Evolutionary conservation across 83 land plant species (phyloP).

Genomic region (Picea abies): DNA sequence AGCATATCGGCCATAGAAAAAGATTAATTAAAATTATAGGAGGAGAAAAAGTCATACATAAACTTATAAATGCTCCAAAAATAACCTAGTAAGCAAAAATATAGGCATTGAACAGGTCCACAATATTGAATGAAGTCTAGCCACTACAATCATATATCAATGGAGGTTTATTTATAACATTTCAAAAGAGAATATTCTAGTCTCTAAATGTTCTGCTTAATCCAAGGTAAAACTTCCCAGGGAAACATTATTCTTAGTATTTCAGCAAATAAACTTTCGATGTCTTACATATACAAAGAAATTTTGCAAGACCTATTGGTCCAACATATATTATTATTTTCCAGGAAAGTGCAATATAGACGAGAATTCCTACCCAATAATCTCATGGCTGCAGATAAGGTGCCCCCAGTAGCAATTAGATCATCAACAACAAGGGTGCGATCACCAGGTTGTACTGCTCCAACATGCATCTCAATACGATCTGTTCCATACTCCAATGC

Average conservation of each 20-base stretch:
- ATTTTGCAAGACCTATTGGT: background rate
- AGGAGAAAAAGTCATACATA: too few species aligned
- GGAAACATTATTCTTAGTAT: background rate
- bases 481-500: constrained; percentile 87
- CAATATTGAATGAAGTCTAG: background rate
- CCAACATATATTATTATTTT: background rate
- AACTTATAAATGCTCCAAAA: too few species aligned
- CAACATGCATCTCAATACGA: constrained; percentile 88
- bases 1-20: too few species aligned
- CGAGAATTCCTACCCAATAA: constrained; percentile 55
- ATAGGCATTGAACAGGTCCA: background rate
- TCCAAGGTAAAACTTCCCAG: background rate
- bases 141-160: background rate
- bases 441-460: constrained; percentile 73
- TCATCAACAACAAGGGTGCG: constrained; percentile 84
- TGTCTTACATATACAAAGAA: background rate
- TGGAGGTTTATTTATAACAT: background rate
- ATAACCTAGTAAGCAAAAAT: background rate
- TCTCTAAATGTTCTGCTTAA: background rate
- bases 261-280: background rate
- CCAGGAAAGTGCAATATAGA: background rate
- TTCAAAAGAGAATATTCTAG: background rate
- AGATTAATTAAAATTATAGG: too few species aligned
- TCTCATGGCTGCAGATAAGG: constrained; percentile 80
- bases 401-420: constrained; percentile 90